Conservation (phyloP, 129 eudicot species). For the Artemisia annua region DNA sequence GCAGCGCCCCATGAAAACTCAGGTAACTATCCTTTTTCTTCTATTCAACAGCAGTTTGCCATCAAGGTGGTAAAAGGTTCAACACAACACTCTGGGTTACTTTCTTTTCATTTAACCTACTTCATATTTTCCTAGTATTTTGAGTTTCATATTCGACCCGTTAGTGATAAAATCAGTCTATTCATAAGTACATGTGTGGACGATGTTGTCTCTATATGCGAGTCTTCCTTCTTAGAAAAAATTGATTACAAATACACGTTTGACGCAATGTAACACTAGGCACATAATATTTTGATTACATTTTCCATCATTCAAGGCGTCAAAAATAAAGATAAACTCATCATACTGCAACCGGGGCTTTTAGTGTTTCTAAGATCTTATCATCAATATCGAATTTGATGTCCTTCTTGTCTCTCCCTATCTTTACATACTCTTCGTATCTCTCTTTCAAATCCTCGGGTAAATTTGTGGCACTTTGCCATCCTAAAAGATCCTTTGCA, state of each 20-base stretch:
- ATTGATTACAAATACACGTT: background rate
- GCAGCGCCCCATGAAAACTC: background rate
- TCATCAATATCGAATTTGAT: slow-evolving; percentile 84
- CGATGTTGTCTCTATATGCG: background rate
- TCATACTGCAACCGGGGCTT: slow-evolving; percentile 73
- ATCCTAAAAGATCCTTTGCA: slow-evolving; percentile 89
- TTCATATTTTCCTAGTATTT: background rate
- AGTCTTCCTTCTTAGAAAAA: background rate
- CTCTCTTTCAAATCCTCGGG: slow-evolving; percentile 86
- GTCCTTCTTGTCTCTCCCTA: slow-evolving; percentile 92
- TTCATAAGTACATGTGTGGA: background rate
- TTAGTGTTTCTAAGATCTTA: slow-evolving; percentile 78
- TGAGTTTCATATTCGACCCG: background rate
- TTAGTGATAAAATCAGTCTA: background rate
- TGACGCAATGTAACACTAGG: slow-evolving; percentile 5
- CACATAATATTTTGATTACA: slow-evolving; percentile 12
- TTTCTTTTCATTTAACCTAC: background rate
- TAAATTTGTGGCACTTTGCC: slow-evolving; percentile 68
- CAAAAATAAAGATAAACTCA: slow-evolving; percentile 24
- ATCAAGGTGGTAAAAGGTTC: background rate
- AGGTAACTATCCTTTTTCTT: background rate
- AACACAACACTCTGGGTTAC: background rate
- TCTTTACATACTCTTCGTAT: slow-evolving; percentile 85
- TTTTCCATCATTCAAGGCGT: slow-evolving; percentile 1
- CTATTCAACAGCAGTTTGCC: background rate